Percentiles rank a stretch among this genome's conserved stretches.
Evolutionary conservation across 192 early-diverging fungal species (phyloP).

Genomic region (Dispira simplex): DNA sequence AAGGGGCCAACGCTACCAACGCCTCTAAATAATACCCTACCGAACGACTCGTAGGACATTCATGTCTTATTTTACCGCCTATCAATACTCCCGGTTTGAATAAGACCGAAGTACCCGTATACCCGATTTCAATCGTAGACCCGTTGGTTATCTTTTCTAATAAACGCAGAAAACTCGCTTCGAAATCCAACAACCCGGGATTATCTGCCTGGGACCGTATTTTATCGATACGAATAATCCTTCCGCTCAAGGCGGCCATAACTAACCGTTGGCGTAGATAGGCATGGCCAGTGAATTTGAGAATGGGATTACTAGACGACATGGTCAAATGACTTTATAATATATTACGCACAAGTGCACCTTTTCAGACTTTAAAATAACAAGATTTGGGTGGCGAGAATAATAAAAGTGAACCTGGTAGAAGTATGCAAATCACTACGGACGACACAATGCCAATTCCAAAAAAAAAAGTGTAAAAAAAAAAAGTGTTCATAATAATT

Average conservation of each 20-base stretch:
- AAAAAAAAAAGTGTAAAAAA: no score
- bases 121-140: constrained; percentile 78
- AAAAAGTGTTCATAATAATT: no score
- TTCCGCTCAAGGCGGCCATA: constrained; percentile 69
- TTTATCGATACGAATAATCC: constrained; percentile 70
- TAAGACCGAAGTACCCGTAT: constrained; percentile 72
- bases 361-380: no score
- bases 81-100: constrained; percentile 81
- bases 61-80: constrained; percentile 74
- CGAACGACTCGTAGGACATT: constrained; percentile 70
- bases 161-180: constrained; percentile 76
- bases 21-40: constrained; percentile 93
- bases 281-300: constrained; percentile 66
- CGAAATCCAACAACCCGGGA: constrained; percentile 85
- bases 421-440: no score
- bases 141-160: constrained; percentile 93
- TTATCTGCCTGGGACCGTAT: constrained; percentile 76
- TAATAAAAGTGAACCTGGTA: no score
- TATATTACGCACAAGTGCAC: no score
- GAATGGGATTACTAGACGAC: no score
- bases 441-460: no score
- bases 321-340: no score
- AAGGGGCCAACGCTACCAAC: constrained; percentile 81
- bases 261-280: constrained; percentile 84
- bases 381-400: no score